phyloP scores from a whole-genome alignment of 2,329 filamentous ascomycete species.

The Verticillium klebahnii region DNA sequence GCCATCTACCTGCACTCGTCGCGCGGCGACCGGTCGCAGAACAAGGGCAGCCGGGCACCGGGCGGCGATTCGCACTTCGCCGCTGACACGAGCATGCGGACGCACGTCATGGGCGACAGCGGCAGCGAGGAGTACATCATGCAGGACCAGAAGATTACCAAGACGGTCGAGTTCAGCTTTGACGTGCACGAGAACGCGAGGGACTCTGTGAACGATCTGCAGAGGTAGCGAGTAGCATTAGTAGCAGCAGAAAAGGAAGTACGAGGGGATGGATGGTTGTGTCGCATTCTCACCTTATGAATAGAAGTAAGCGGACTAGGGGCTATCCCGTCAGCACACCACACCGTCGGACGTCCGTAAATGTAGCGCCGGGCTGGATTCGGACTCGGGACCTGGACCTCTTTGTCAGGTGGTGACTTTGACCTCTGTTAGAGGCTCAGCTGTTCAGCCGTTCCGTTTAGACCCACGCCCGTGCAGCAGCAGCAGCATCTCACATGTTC shows the following conservation, averaged over 20 bases:
- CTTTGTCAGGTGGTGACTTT: not conserved
- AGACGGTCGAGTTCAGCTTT: conserved; percentile 12
- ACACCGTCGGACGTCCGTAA: not conserved
- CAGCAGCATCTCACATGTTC: not conserved
- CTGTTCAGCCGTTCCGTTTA: not conserved
- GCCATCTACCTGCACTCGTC: conserved; percentile 1
- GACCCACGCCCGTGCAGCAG: not conserved
- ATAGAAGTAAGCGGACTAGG: not conserved
- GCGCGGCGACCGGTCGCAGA: not conserved
- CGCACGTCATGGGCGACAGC: conserved; percentile 1
- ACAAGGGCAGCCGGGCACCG: not conserved
- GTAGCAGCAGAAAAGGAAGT: not conserved
- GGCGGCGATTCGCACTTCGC: conserved; percentile 3
- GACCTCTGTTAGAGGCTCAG: not conserved
- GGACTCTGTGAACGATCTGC: not conserved
- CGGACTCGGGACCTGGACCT: not conserved
- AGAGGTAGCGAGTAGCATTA: not conserved
- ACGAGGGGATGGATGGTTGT: not conserved
- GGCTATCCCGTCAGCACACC: not conserved
- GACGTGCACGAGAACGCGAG: conserved; percentile 1
- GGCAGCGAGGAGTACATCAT: conserved; percentile 13
- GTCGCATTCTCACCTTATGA: not conserved
- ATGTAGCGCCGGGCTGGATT: not conserved
- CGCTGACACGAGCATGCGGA: not conserved
- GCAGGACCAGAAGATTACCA: conserved; percentile 7